Conservation (phyloP, 192 early-diverging fungal species). For the Entophlyctis luteolus region DNA sequence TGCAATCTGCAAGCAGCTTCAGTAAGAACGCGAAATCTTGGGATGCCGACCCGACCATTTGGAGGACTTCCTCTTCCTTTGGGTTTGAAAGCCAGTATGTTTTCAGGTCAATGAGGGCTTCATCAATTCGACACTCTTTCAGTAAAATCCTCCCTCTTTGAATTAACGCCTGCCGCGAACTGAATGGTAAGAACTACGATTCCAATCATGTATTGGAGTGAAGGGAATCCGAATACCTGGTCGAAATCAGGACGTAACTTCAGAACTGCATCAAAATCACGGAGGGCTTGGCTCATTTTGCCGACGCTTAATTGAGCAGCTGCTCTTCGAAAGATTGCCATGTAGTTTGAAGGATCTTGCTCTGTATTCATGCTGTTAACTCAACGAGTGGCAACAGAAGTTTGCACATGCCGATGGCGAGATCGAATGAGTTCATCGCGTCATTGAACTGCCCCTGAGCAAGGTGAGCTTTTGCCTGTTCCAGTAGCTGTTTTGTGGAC, state of each 20-base stretch:
- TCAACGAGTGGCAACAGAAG: too few species aligned
- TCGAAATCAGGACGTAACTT: conserved; percentile 69
- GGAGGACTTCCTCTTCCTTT: conserved; percentile 29
- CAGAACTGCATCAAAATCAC: conserved; percentile 79
- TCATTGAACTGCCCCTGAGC: conserved; percentile 44
- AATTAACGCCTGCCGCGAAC: conserved; percentile 9
- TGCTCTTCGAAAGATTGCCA: conserved; percentile 85
- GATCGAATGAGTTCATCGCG: conserved; percentile 59
- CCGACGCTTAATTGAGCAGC: conserved; percentile 75
- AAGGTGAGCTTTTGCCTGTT: conserved; percentile 39
- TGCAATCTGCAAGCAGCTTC: conserved; percentile 11
- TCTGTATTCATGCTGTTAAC: conserved; percentile 46
- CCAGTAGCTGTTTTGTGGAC: conserved; percentile 25
- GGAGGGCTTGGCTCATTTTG: conserved; percentile 64
- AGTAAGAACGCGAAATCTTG: too few species aligned
- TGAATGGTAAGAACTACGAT: too few species aligned
- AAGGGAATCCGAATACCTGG: too few species aligned
- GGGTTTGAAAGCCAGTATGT: conserved; percentile 43
- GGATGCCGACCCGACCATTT: conserved; percentile 16
- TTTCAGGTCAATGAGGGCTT: conserved; percentile 44
- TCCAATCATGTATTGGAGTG: too few species aligned
- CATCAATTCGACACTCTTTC: conserved; percentile 21
- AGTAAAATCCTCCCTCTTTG: conserved; percentile 25
- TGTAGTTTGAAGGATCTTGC: conserved; percentile 75
- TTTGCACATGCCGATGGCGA: conserved; percentile 58